Evolutionary conservation across 176 grass and related monocot genomes (phyloP).

Genomic region (Avena sativa): DNA sequence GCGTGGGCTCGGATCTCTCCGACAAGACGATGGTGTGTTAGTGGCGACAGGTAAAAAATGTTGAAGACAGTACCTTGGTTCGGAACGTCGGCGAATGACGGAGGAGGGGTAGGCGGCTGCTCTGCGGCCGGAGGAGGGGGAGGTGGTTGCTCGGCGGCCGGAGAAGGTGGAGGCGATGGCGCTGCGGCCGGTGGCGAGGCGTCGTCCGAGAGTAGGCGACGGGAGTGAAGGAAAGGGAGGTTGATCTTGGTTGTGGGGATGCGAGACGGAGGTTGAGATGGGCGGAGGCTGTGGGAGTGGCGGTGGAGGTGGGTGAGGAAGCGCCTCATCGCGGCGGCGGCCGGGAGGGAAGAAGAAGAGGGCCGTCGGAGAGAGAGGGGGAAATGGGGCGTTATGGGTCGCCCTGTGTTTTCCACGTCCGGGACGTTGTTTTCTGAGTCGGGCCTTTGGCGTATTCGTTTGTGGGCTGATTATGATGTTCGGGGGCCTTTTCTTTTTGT

Average conservation of each 20-base stretch:
- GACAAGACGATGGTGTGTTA: background rate
- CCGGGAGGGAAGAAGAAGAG: background rate
- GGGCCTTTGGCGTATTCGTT: no score
- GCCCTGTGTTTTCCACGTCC: no score
- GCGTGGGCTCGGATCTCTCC: background rate
- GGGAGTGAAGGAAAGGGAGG: slow-evolving; percentile 38
- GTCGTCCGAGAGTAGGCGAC: slow-evolving; percentile 27
- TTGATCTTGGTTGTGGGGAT: background rate
- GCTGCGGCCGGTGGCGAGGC: background rate
- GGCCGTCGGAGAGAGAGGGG: background rate
- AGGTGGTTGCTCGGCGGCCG: background rate
- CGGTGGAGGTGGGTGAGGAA: slow-evolving; percentile 38
- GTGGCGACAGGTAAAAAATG: background rate
- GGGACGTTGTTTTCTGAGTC: no score
- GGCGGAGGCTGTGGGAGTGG: slow-evolving; percentile 17
- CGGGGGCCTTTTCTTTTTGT: no score
- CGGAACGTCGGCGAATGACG: slow-evolving; percentile 26
- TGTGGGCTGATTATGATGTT: no score
- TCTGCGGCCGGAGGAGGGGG: background rate
- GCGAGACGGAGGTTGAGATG: background rate
- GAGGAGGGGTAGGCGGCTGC: slow-evolving; percentile 10
- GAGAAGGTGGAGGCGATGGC: background rate
- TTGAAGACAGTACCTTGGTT: slow-evolving; percentile 45
- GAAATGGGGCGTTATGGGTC: no score
- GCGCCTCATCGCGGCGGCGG: slow-evolving; percentile 54